Evolutionary conservation across 176 grass and related monocot species (phyloP).

Genomic region (Microstegium vimineum): DNA sequence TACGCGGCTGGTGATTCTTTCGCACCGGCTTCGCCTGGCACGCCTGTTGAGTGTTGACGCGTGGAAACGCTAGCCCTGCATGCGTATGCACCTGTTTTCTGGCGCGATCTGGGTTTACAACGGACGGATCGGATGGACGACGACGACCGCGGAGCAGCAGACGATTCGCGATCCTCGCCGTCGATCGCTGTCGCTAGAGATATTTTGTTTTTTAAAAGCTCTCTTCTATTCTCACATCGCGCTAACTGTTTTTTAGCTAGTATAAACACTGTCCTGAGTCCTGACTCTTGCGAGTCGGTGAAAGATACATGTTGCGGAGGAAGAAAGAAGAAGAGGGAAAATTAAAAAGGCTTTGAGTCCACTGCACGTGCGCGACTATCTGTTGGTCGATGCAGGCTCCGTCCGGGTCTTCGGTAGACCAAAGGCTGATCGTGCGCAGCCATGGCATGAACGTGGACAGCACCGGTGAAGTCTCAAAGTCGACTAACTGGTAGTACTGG

Average conservation of each 20-base stretch:
- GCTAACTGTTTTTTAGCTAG: not conserved
- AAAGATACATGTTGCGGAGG: too few relatives aligned
- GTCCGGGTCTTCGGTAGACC: not conserved
- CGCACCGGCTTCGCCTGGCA: conserved; percentile 3
- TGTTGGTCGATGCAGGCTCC: not conserved
- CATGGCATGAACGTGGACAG: not conserved
- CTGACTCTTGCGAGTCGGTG: too few relatives aligned
- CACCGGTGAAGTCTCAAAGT: not conserved
- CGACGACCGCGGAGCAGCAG: too few relatives aligned
- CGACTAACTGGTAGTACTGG: not conserved
- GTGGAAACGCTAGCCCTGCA: too few relatives aligned
- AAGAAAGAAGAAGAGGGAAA: accelerated
- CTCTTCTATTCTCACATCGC: not conserved
- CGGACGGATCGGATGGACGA: too few relatives aligned
- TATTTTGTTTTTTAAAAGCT: not conserved
- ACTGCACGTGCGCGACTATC: not conserved
- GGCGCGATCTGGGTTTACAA: too few relatives aligned
- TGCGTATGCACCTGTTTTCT: too few relatives aligned
- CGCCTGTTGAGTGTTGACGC: not conserved
- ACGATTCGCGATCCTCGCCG: not conserved
- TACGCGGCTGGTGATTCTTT: not conserved
- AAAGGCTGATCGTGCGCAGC: not conserved
- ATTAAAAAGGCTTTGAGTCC: not conserved
- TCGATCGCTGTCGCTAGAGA: not conserved
- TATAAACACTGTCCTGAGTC: not conserved